These are phyloP conservation scores for Herpotrichia juniperi DNA, from an alignment of 2,329 filamentous ascomycete genomes.

Conservation along the genomic window DNA sequence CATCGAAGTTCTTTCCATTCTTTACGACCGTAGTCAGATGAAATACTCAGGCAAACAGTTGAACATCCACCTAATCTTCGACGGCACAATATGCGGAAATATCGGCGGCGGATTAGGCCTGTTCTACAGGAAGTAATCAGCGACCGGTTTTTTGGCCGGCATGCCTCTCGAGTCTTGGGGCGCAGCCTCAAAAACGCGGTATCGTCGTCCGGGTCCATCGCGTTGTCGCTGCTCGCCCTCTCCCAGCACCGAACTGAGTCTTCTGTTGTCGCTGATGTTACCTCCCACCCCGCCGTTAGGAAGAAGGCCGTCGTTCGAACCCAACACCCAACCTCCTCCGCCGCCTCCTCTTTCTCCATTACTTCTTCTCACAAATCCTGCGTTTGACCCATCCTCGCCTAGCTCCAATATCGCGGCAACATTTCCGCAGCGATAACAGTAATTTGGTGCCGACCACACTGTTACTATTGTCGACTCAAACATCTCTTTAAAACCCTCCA, in stretches of 20 bases:
- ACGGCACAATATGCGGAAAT: not conserved
- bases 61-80: not conserved
- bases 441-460: conserved; percentile 87
- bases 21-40: not conserved
- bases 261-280: conserved; percentile 49
- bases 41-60: not conserved
- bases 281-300: conserved; percentile 40
- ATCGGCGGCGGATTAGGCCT: not conserved
- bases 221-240: conserved; percentile 51
- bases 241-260: conserved; percentile 46
- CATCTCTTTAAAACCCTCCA: conserved; percentile 99
- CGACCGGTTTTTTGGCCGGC: conserved; percentile 98
- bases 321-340: conserved; percentile 43
- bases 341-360: conserved; percentile 70
- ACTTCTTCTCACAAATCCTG: conserved; percentile 56
- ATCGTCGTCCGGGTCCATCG: conserved; percentile 81
- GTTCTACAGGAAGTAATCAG: conserved; percentile 84
- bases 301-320: conserved; percentile 33
- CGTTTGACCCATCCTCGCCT: conserved; percentile 74
- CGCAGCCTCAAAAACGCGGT: conserved; percentile 94
- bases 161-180: conserved; percentile 95
- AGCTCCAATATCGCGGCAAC: conserved; percentile 92
- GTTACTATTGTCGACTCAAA: conserved; percentile 95
- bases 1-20: not conserved
- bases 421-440: conserved; percentile 61